phyloP scores from a whole-genome alignment of 2,329 filamentous ascomycete species.

The Alternaria novae-zelandiae region DNA sequence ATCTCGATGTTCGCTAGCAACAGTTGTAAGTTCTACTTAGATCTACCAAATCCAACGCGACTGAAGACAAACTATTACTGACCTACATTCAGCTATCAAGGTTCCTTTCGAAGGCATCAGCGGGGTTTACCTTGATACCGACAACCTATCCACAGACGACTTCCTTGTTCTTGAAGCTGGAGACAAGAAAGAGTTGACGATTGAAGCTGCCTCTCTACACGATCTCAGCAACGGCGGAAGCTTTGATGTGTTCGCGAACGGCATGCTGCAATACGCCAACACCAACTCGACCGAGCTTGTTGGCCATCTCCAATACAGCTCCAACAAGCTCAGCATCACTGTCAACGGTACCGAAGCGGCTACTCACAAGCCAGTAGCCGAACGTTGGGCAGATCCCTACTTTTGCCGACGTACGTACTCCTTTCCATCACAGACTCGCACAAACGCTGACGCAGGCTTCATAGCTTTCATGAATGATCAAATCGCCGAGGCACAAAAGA shows the following conservation, averaged over 20 bases:
- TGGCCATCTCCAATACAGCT: constrained; percentile 63
- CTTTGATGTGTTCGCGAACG: constrained; percentile 60
- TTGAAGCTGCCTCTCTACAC: neutral
- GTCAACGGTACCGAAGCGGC: constrained; percentile 64
- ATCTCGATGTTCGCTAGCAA: constrained; percentile 60
- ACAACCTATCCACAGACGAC: neutral
- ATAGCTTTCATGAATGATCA: constrained; percentile 55
- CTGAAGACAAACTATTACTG: neutral
- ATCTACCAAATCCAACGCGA: neutral
- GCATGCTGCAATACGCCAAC: constrained; percentile 47
- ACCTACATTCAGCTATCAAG: neutral
- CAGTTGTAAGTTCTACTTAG: neutral
- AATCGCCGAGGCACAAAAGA: constrained; percentile 59
- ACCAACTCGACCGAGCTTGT: constrained; percentile 61
- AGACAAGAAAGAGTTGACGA: neutral
- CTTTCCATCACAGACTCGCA: constrained; percentile 58
- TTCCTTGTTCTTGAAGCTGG: neutral
- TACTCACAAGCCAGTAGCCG: constrained; percentile 43
- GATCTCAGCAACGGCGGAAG: neutral
- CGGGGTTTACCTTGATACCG: neutral
- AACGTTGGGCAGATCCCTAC: constrained; percentile 18
- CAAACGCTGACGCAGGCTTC: constrained; percentile 61
- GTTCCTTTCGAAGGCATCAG: neutral
- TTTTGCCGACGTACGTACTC: neutral
- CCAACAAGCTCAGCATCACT: constrained; percentile 64